phyloP scores from a whole-genome alignment of 2,329 filamentous ascomycete species.

The Pestalotiopsis sp. region DNA sequence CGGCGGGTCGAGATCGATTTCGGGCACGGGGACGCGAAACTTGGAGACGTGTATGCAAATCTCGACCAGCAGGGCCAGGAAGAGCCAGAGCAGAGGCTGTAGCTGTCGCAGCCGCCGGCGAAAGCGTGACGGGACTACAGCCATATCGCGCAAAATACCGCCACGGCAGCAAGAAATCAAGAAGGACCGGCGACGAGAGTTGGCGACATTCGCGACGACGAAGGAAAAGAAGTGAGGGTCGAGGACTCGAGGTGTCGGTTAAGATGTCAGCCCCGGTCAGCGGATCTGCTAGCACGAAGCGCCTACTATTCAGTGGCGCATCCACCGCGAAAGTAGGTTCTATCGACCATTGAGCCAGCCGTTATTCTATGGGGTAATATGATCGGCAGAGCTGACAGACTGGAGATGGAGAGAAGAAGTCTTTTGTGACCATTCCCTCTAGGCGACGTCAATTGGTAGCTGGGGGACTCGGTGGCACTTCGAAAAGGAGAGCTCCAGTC shows the following conservation, averaged over 20 bases:
- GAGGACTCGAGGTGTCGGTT: no score
- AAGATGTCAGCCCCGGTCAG: no score
- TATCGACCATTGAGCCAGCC: no score
- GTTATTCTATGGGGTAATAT: neutral
- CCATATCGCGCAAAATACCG: neutral
- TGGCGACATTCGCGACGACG: neutral
- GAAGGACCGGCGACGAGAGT: neutral
- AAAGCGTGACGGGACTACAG: neutral
- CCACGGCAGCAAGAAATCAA: no score
- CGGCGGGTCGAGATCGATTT: conserved; percentile 38
- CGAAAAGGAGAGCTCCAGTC: neutral
- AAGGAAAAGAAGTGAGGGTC: neutral
- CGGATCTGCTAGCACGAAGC: no score
- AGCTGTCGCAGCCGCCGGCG: conserved; percentile 2
- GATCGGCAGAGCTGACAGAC: neutral
- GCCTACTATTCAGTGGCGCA: no score
- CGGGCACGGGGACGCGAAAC: conserved; percentile 36
- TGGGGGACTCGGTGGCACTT: neutral
- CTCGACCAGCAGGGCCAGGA: conserved; percentile 35
- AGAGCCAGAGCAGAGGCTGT: conserved; percentile 15
- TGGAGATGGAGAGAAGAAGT: neutral
- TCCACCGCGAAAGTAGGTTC: no score
- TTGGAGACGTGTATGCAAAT: conserved; percentile 35
- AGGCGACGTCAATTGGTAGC: neutral
- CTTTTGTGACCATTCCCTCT: neutral